Base-by-base conservation (phyloP, 768 basidiomycete genomes). In the Tylopilus sp. region DNA sequence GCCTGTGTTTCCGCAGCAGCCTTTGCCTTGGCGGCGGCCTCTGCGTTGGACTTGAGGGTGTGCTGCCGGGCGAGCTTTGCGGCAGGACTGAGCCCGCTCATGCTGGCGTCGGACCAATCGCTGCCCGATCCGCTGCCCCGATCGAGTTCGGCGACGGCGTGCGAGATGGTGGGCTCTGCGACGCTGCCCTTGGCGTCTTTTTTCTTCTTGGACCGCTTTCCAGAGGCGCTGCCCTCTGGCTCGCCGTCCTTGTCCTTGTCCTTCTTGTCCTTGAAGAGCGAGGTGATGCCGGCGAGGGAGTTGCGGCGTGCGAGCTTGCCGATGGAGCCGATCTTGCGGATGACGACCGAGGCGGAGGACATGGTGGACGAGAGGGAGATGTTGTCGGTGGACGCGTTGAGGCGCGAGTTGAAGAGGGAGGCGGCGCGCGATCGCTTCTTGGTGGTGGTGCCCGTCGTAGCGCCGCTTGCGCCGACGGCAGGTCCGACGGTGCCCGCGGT, bases 311-410 rank as follows among this genome's bases (percentile, higher is more conserved):
- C 91, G 16, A 97, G 79, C 71, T 89, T 92, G 29, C 92, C 91
- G 72, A 97, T 86, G 34, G 85, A 85, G 4, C 95, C 90, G 43
- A 98, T 84, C 75, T 97, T 98, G 59, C 95, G 83, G 63, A 97
- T 95, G 82, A 98, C 96, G 68, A 98, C 88, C 40, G 89, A 92
- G 21, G 96, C 96, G 46, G 89, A 92, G 57, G 88, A 91, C 61
- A 97, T 95, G 41, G 96, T 97, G 9, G 91, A 94, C 19, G 87
- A 89, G 34, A 98, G 81, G 25, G 94, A 97, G 59, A 98, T 96
- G 70, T 96, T 97, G 71, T 96, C 94, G 38, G 92, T 95, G 50
- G 86, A 89, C 38, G 85, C 83, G 67, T 97, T 96, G 62, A 90
- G 72, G 58, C 87, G 85, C 57, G 89, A 83, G 70, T 93, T 97